These are phyloP conservation scores for Salix dunnii DNA, from an alignment of 345 rosid genomes.

Conservation along the genomic window DNA sequence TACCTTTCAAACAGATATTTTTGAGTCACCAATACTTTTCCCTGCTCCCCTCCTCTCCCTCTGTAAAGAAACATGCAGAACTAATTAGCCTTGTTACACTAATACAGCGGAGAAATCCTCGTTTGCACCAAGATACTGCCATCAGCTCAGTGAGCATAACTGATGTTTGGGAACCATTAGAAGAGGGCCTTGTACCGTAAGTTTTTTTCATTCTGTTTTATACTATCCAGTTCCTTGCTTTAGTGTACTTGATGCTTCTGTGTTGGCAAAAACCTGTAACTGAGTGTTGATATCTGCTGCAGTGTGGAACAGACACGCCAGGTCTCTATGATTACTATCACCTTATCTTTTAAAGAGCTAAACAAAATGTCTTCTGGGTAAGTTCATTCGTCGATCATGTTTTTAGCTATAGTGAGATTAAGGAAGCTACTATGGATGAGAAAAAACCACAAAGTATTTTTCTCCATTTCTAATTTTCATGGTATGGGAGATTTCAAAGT, in stretches of 20 bases:
- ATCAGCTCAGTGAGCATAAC: conserved; percentile 88
- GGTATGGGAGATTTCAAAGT: not conserved
- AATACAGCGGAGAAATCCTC: conserved; percentile 67
- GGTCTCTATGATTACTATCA: conserved; percentile 89
- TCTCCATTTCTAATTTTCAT: not conserved
- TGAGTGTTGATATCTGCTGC: conserved; percentile 33
- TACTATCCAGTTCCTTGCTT: not conserved
- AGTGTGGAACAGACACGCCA: conserved; percentile 95
- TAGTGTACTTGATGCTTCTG: not conserved
- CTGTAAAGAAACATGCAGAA: not conserved
- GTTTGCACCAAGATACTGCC: conserved; percentile 80
- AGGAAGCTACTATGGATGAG: not conserved
- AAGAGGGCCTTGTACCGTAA: conserved; percentile 93
- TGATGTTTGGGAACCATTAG: conserved; percentile 93
- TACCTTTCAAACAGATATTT: not conserved
- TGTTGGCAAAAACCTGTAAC: not conserved
- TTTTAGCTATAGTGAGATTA: not conserved
- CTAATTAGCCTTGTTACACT: not conserved
- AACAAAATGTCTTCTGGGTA: conserved; percentile 77
- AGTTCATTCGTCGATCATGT: conserved; percentile 18
- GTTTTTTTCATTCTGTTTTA: conserved; percentile 21
- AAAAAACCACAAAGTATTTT: too few relatives aligned
- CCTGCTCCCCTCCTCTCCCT: not conserved
- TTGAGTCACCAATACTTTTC: not conserved
- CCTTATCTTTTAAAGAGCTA: conserved; percentile 69